Conservation (phyloP, 352 stramenopile species). For the Globisporangium apiculatum region DNA sequence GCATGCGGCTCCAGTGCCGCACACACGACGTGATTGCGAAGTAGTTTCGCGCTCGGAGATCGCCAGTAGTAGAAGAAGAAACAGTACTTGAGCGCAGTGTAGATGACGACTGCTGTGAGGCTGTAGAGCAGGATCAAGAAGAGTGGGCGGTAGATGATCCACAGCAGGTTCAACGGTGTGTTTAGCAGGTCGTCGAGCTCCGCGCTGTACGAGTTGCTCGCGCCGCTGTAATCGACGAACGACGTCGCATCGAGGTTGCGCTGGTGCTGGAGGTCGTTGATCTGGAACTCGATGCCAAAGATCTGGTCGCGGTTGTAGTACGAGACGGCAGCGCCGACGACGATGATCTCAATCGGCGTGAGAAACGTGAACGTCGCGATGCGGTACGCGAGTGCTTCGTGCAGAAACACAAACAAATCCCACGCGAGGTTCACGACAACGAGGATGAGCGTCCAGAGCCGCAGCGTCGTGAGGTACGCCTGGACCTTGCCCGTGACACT, state of each 20-base stretch:
- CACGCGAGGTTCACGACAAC: constrained; percentile 26
- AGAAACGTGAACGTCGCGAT: constrained; percentile 25
- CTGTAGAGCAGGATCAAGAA: constrained; percentile 9
- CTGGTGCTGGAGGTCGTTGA: constrained; percentile 6
- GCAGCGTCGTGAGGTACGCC: constrained; percentile 26
- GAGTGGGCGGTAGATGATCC: constrained; percentile 8
- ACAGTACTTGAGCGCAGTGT: constrained; percentile 11
- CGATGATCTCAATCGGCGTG: constrained; percentile 23
- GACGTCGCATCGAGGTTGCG: constrained; percentile 8
- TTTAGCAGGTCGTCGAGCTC: constrained; percentile 8
- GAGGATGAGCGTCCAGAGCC: constrained; percentile 28
- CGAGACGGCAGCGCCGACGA: constrained; percentile 6
- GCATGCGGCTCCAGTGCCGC: too few relatives aligned
- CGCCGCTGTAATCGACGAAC: constrained; percentile 14
- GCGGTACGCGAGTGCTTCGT: constrained; percentile 23
- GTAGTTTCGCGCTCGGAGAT: not conserved
- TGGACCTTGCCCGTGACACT: constrained; percentile 14
- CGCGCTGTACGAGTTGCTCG: too few relatives aligned
- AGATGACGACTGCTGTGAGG: constrained; percentile 8
- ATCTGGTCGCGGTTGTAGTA: constrained; percentile 10
- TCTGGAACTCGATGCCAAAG: constrained; percentile 9
- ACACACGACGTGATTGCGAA: too few relatives aligned
- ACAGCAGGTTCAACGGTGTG: too few relatives aligned
- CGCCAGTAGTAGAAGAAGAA: constrained; percentile 4
- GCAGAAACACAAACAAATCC: constrained; percentile 17